Conservation (phyloP, 768 basidiomycete genomes). For the Leccinum disarticulatum region DNA sequence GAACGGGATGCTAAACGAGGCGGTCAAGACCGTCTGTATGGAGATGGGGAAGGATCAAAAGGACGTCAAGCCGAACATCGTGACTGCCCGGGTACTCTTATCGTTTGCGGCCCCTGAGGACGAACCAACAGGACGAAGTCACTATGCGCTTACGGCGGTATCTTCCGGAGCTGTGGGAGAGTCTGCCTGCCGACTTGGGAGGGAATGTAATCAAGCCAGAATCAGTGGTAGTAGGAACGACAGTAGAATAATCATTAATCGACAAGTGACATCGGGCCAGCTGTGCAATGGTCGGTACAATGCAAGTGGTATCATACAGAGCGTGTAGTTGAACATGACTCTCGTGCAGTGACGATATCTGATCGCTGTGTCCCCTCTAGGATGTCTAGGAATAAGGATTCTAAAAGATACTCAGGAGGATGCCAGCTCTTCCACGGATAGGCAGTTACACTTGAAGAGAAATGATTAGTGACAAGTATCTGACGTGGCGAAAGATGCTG, state of each 20-base stretch:
- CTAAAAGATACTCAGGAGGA: conserved; percentile 27
- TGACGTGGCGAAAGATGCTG: background rate
- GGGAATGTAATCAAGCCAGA: conserved; percentile 24
- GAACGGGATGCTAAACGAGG: conserved; percentile 68
- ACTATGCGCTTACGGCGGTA: conserved; percentile 44
- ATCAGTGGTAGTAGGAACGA: conserved; percentile 1
- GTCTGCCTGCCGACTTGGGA: conserved; percentile 22
- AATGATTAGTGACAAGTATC: conserved; percentile 10
- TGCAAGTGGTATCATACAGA: conserved; percentile 33
- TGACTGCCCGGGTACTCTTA: conserved; percentile 52
- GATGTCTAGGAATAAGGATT: conserved; percentile 25
- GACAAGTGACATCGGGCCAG: conserved; percentile 17
- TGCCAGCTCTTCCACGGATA: conserved; percentile 77
- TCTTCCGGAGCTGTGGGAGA: conserved; percentile 38
- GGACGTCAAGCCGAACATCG: conserved; percentile 47
- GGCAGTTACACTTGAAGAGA: conserved; percentile 71
- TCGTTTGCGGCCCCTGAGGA: conserved; percentile 51
- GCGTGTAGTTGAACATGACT: conserved; percentile 69
- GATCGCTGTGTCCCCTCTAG: conserved; percentile 38
- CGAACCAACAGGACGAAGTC: conserved; percentile 45
- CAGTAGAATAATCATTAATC: conserved; percentile 13
- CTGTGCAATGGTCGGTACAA: conserved; percentile 19
- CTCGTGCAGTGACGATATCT: conserved; percentile 39
- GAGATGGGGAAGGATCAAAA: conserved; percentile 53
- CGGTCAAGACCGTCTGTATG: conserved; percentile 57